Base-by-base conservation (phyloP, 176 grass and related monocot species). In the Eleusine indica region DNA sequence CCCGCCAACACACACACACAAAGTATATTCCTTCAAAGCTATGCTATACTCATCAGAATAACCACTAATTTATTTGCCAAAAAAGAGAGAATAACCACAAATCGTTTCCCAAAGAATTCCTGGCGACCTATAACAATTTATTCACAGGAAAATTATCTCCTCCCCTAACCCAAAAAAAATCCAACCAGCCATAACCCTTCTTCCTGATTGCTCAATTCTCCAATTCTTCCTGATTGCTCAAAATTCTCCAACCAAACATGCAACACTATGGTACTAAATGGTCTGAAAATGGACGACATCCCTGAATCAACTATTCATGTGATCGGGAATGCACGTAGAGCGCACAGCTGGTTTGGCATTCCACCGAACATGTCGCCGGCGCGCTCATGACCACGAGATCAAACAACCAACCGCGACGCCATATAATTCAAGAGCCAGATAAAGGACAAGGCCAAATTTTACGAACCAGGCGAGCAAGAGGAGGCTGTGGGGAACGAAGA, bases 401-500 rank as follows among this genome's bases (percentile, higher is more conserved):
- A 32, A 49, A 29, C 29, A 48, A 40, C 30, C 17, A 7, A 85
- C 29, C 6, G 62, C 44, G 42, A 65, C 57, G n/a, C 53, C 52
- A 22, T 60, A 68, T 4, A 68, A 75, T 30, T 22, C 39, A 44
- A 52, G 42, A 1, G 1, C 32, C 3, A 44, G 12, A 49, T 66
- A 65, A 47, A 19, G 87, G 77, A 79, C 17, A 16, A 6, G 54
- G 13, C 2, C 13, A 47, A 17, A 40, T 68, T 41, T 3, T 18
- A 65, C 75, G 72, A 14, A 90, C 89, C 89, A 57, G 74, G 66
- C 10, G 0, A 21, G 63, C 19, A 76, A 4, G 63, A 80, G 35
- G 63, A 71, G 10, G 2, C 9, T 6, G 49, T 25, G 8, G 38
- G 13, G 39, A 51, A 11, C 7, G 78, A 69, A 7, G 58, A 67